These are phyloP conservation scores for Pseudohalonectria lignicola DNA, from an alignment of 2,329 filamentous ascomycete genomes.

Conservation along the genomic window DNA sequence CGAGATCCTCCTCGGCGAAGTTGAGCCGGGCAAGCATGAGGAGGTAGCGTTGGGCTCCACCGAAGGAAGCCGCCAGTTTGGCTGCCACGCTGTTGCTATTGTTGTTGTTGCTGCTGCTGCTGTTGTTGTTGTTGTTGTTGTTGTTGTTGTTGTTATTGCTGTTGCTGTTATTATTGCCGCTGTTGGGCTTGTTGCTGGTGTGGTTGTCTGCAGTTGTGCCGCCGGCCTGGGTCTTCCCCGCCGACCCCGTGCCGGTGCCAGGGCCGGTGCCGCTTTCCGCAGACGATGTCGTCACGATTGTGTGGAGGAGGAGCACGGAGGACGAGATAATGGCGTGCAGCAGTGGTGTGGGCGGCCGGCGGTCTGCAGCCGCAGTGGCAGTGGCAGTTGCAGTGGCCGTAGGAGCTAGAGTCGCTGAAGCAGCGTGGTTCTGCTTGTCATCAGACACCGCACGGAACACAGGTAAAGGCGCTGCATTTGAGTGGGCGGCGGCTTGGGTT, in stretches of 20 bases:
- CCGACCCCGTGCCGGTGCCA: background rate
- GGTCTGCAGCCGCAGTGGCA: background rate
- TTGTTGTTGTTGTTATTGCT: no score
- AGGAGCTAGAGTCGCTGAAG: background rate
- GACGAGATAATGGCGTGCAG: slow-evolving; percentile 37
- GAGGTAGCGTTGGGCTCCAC: slow-evolving; percentile 72
- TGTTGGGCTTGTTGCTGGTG: no score
- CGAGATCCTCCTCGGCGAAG: slow-evolving; percentile 67
- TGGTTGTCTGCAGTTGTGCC: no score
- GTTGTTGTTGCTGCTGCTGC: no score
- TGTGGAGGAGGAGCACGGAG: slow-evolving; percentile 38
- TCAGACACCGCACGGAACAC: background rate
- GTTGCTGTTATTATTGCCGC: no score
- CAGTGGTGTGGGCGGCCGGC: slow-evolving; percentile 5
- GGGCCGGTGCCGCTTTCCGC: slow-evolving; percentile 21
- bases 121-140: no score
- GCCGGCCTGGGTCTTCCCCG: no score
- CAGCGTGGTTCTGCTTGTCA: background rate
- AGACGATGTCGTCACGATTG: slow-evolving; percentile 35
- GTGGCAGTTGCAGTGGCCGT: background rate
- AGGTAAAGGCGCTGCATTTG: background rate
- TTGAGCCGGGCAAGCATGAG: slow-evolving; percentile 74
- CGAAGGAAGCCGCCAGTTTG: slow-evolving; percentile 59
- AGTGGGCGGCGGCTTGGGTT: slow-evolving; percentile 4
- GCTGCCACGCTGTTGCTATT: slow-evolving; percentile 49